Base-by-base conservation (phyloP, 1,284 basidiomycete genomes). In the Ceratobasidium sp. region DNA sequence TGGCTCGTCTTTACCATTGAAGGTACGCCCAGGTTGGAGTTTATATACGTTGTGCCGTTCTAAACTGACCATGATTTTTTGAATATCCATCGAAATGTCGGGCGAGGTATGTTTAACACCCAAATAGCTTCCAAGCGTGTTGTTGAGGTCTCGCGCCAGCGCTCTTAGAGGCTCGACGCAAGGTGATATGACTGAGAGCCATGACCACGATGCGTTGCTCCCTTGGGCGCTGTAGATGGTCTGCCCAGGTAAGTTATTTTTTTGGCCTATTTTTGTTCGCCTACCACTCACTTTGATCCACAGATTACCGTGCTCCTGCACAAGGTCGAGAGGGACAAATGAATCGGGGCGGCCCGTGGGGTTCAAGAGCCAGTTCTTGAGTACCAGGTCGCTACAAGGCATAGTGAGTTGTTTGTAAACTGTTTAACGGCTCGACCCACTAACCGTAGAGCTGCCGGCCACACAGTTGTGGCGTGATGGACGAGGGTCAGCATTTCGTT, bases 271-370 rank as follows among this genome's bases (percentile, higher is more conserved):
- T 15, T 9, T 42, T 4, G n/a, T 6, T 3, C 6, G 33, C 17
- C 23, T 20, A 23, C 15, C 4, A 7, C 61, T 40, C 6, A 64
- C 61, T 40, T 64, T 64, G 61, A 64, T 64, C 15, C n/a, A 64
- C 15, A 64, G 26, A 7, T 64, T 64, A 13, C 62, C 40, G 62
- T 64, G 62, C 62, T 64, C 62, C 15, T 64, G 62, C 3, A 42
- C 33, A 7, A 64, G 62, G n/a, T 64, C 62, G 1, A 64, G 17
- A 0, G 62, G 38, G 17, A 64, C 62, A 10, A 40, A 64, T 2
- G 28, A 40, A 15, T 64, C 42, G n/a, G 62, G 62, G 12, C 20
- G 28, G 28, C 62, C 62, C 20, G 62, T 64, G 13, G 62, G 62
- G 26, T 64, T 64, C 9, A 42, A 44, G 20, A 64, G 17, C 40